Conservation (phyloP, 2,329 filamentous ascomycete species). For the Fusarium caatingaense region DNA sequence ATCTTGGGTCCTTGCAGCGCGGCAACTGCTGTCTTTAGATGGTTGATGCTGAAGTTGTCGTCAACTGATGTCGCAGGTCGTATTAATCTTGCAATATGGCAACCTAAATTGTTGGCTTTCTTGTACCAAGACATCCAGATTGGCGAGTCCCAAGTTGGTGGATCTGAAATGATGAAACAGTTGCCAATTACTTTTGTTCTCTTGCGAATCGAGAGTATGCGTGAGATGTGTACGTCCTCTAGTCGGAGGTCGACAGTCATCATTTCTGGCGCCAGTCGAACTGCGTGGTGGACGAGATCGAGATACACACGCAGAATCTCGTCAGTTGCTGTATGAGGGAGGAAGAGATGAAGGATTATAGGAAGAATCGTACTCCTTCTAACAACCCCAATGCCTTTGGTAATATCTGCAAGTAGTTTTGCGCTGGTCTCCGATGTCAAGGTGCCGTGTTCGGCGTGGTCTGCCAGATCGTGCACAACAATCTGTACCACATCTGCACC, state of each 20-base stretch:
- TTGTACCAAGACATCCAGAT: conserved; percentile 68
- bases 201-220: conserved; percentile 63
- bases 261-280: conserved; percentile 72
- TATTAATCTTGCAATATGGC: conserved; percentile 71
- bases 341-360: conserved; percentile 64
- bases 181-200: conserved; percentile 72
- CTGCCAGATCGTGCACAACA: conserved; percentile 53
- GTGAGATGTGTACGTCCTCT: conserved; percentile 61
- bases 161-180: conserved; percentile 55
- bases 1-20: conserved; percentile 56
- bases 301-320: conserved; percentile 57
- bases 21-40: conserved; percentile 63
- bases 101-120: conserved; percentile 67
- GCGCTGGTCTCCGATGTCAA: conserved; percentile 36
- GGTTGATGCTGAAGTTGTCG: conserved; percentile 71
- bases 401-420: conserved; percentile 62
- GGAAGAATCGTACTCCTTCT: conserved; percentile 71
- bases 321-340: conserved; percentile 43
- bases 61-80: conserved; percentile 66
- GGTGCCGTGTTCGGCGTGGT: conserved; percentile 25
- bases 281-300: conserved; percentile 67
- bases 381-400: conserved; percentile 68
- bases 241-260: conserved; percentile 71
- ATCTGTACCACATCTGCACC: conserved; percentile 76
- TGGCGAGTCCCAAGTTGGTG: conserved; percentile 66